phyloP scores from a whole-genome alignment of 2,329 filamentous ascomycete species.

The Phyllosticta ampelicida region DNA sequence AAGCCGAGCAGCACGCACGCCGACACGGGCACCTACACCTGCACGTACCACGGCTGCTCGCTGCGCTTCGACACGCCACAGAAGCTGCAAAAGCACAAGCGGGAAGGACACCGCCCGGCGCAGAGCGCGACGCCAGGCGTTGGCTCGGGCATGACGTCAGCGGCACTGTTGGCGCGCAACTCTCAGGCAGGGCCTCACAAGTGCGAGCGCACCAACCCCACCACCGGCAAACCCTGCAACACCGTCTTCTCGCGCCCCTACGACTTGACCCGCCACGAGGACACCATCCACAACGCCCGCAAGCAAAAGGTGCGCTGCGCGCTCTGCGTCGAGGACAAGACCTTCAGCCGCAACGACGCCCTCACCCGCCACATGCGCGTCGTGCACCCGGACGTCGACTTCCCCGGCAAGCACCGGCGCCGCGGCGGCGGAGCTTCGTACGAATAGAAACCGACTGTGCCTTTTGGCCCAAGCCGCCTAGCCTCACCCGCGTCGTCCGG shows the following conservation, averaged over 20 bases:
- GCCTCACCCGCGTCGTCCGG: neutral
- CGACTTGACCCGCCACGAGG: constrained; percentile 91
- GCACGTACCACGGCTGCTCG: constrained; percentile 86
- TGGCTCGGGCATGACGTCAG: constrained; percentile 39
- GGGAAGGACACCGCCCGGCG: constrained; percentile 66
- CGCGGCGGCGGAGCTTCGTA: constrained; percentile 24
- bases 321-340: constrained; percentile 91
- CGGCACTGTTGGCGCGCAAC: constrained; percentile 52
- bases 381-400: constrained; percentile 80
- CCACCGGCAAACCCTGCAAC: constrained; percentile 88
- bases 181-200: constrained; percentile 88
- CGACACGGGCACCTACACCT: constrained; percentile 85
- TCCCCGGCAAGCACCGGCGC: constrained; percentile 53
- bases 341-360: constrained; percentile 90
- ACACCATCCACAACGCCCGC: constrained; percentile 89
- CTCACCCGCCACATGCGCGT: constrained; percentile 90
- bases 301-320: constrained; percentile 93
- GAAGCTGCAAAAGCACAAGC: constrained; percentile 88
- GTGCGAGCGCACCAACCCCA: constrained; percentile 87
- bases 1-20: constrained; percentile 56
- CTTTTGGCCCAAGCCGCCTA: neutral
- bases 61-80: constrained; percentile 79
- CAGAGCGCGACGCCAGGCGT: constrained; percentile 13
- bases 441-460: neutral
- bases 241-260: constrained; percentile 92